Conservation (phyloP, 345 rosid species). For the Citrus inodora region DNA sequence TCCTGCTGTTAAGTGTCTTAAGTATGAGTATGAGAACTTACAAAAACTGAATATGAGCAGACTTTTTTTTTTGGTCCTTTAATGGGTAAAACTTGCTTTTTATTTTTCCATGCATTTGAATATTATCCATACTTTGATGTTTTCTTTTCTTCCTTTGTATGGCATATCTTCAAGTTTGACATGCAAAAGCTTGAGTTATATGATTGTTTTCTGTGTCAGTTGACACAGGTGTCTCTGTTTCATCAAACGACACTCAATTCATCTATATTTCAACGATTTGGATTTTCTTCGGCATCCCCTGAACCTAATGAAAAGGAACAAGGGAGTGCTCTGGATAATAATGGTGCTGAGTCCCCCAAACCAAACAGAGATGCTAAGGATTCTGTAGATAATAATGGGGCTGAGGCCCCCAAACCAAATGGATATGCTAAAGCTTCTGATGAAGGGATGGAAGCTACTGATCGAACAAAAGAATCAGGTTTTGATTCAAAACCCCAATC, state of each 20-base stretch:
- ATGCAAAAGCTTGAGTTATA: background rate
- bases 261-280: slow-evolving; percentile 41
- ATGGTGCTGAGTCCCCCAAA: slow-evolving; percentile 24
- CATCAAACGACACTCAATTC: slow-evolving; percentile 36
- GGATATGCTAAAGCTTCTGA: slow-evolving; percentile 27
- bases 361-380: slow-evolving; percentile 27
- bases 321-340: slow-evolving; percentile 19
- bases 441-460: slow-evolving; percentile 21
- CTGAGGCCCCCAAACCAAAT: slow-evolving; percentile 22
- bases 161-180: background rate
- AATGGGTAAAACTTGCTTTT: background rate
- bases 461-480: slow-evolving; percentile 41
- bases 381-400: slow-evolving; percentile 15
- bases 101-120: background rate
- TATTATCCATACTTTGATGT: background rate
- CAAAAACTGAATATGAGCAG: background rate
- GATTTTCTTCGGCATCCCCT: slow-evolving; percentile 66
- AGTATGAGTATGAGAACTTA: background rate
- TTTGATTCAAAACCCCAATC: slow-evolving; percentile 24
- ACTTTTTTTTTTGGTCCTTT: background rate
- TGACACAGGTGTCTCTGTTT: slow-evolving; percentile 39
- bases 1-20: background rate
- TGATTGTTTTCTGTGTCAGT: slow-evolving; percentile 28
- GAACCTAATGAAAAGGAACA: slow-evolving; percentile 45
- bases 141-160: background rate